A percentile compares a stretch with the other conserved stretches of the same genome.
Conservation (phyloP, 345 rosid genomes). For the Sonneratia alba region DNA sequence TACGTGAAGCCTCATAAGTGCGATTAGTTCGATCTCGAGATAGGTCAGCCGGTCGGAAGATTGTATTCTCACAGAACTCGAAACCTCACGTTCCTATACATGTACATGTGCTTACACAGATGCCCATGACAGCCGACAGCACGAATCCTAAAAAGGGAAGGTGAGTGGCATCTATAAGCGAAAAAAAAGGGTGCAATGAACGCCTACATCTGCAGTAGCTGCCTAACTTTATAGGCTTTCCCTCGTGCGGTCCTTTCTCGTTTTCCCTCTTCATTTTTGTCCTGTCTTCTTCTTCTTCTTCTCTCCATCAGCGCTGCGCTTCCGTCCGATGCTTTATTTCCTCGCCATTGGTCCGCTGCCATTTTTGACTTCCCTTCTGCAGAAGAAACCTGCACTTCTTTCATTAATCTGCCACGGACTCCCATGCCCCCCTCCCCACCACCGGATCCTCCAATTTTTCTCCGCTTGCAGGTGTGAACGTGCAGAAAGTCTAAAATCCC, state of each 20-base stretch:
- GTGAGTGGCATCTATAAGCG: background rate
- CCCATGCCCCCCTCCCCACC: background rate
- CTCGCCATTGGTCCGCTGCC: background rate
- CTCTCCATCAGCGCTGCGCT: background rate
- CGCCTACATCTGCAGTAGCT: background rate
- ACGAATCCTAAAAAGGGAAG: background rate
- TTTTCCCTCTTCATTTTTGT: background rate
- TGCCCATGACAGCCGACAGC: background rate
- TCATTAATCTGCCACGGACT: background rate
- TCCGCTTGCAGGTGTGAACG: background rate
- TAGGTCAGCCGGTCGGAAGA: too few relatives aligned
- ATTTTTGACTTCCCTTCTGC: background rate
- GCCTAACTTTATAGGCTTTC: too few relatives aligned
- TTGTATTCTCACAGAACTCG: background rate
- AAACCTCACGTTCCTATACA: background rate
- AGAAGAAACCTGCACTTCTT: background rate
- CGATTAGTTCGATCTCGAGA: too few relatives aligned
- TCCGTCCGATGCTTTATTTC: too few relatives aligned
- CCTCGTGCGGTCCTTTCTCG: background rate
- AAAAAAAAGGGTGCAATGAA: background rate
- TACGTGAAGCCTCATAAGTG: too few relatives aligned
- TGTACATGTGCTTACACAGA: background rate
- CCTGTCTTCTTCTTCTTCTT: background rate
- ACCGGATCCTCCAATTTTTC: background rate
- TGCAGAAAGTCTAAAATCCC: background rate